Base-by-base conservation (phyloP, 495 filamentous ascomycete genomes). In the Darksidea phi region DNA sequence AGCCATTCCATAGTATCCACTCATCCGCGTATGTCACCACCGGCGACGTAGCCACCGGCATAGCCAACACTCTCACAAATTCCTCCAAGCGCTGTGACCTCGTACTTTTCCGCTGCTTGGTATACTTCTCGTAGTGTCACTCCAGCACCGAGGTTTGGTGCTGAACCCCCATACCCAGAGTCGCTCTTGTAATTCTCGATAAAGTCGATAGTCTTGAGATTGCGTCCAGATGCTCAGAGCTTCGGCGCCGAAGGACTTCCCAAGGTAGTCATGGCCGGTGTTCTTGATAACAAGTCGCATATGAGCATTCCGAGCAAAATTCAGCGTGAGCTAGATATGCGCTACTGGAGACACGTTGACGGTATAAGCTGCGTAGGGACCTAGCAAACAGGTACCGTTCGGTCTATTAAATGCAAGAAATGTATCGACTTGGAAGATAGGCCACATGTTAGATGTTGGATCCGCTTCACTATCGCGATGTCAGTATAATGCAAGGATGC, bases 221-320 rank as follows among this genome's bases (percentile, higher is more conserved):
- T 57, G 53, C 18, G 59, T 62, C 59, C 59, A 62, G 28, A 62
- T 56, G 17, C 59, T 57, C 12, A 56, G 53, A 12, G 36, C 53
- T 38, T 36, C 53, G 10, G 53, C 53, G 4, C 53, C 53, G 13
- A 46, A 11, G 2, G 53, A 56, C 25, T 56, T 56, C 7, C 53
- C 53, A 4, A 56, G 38, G 20, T 45, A 56, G 24, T 28, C 12
- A 32, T 88, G 86, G 32, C 87, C 86, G 1, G 86, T 90, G 64
- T 88, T 88, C 75, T 86, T 86, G 57, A 88, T 77, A 0, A 84
- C 74, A 1, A 89, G 71, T 28, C 85, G 74, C 0, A 88, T 57
- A 21, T 81, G 79, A 17, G 72, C 72, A n/a, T 86, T 80, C 43
- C 81, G 75, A 1, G 84, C 85, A 72, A 87, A 87, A 68, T 82